Conservation (phyloP, 73 alveolate species). For the Paramecium tetraurelia region DNA sequence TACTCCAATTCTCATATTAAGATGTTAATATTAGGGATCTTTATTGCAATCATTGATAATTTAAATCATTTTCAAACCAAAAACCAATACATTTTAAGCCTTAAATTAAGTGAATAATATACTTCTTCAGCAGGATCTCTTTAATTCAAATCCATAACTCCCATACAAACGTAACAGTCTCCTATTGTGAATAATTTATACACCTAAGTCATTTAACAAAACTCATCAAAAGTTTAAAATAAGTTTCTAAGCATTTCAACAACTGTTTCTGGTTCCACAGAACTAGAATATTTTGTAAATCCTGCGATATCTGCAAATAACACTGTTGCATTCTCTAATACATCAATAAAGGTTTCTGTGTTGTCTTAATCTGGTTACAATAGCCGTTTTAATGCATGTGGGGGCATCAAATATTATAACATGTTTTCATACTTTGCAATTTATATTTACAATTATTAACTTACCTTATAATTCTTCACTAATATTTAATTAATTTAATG, state of each 20-base stretch:
- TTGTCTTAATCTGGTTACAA: neutral
- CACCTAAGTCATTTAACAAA: slow-evolving; percentile 39
- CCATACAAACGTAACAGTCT: slow-evolving; percentile 62
- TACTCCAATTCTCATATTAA: slow-evolving; percentile 64
- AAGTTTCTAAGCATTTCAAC: slow-evolving; percentile 28
- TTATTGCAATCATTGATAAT: slow-evolving; percentile 41
- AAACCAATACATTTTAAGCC: slow-evolving; percentile 25
- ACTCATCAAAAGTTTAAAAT: slow-evolving; percentile 43
- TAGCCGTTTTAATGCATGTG: slow-evolving; percentile 15
- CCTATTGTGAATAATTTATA: slow-evolving; percentile 56
- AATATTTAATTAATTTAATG: neutral
- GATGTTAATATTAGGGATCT: neutral
- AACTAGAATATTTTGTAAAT: slow-evolving; percentile 53
- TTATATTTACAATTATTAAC: neutral
- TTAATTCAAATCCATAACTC: neutral
- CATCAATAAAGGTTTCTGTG: slow-evolving; percentile 6
- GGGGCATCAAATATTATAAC: neutral
- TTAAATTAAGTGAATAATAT: neutral
- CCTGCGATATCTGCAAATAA: slow-evolving; percentile 64
- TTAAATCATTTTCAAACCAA: slow-evolving; percentile 46
- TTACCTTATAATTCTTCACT: neutral
- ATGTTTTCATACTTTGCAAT: neutral
- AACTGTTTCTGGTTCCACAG: slow-evolving; percentile 51
- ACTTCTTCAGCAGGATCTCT: slow-evolving; percentile 61
- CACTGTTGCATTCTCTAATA: slow-evolving; percentile 37